Evolutionary conservation across 2,329 filamentous ascomycete genomes (phyloP), one percentile per base, ranked within the genome.

Genomic region (Calonectria pseudoturangicola): DNA sequence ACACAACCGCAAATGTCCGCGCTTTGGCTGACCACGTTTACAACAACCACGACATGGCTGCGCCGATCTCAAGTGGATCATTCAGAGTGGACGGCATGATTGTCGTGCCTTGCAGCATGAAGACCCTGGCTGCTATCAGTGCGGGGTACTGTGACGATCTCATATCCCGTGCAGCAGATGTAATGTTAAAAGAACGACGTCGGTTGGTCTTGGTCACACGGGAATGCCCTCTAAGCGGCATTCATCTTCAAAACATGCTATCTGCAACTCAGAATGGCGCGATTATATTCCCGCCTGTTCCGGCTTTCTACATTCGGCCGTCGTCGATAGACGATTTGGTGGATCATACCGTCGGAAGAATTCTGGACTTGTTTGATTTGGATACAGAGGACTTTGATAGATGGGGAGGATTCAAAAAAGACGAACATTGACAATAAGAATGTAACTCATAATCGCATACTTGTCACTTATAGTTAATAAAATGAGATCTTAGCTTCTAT

Each of bases 181-280:
- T 89, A 1, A 84, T 80, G 66, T 75, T 89, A 1, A 89, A 89
- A 74, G 87, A 88, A 74, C 70, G 83, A 1, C 70, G 85, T 18
- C 77, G 79, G 58, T 75, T 88, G 0, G 82, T 87, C 0, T 80
- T 88, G 1, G 85, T 81, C 0, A 83, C 82, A 5, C 76, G 87
- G 1, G 87, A 88, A 75, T 88, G 85, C 1, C 86, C 87, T 65
- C 76, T 88, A 13, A 88, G 84, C 70, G 83, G 84, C n/a, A 86
- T 88, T 27, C 86, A 89, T 76, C 75, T 86, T 16, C 71, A 82
- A 1, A 88, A 88, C 71, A 89, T 89, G 87, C 70, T 86, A 36
- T 77, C 77, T 15, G 75, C 87, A 4, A 77, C 75, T 15, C 73
- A 76, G 1, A 83, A 83, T 0, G 86, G 85, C 0, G 86, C 85